Base-by-base conservation (phyloP, 106 monocot species). In the Dioscorea dumetorum region DNA sequence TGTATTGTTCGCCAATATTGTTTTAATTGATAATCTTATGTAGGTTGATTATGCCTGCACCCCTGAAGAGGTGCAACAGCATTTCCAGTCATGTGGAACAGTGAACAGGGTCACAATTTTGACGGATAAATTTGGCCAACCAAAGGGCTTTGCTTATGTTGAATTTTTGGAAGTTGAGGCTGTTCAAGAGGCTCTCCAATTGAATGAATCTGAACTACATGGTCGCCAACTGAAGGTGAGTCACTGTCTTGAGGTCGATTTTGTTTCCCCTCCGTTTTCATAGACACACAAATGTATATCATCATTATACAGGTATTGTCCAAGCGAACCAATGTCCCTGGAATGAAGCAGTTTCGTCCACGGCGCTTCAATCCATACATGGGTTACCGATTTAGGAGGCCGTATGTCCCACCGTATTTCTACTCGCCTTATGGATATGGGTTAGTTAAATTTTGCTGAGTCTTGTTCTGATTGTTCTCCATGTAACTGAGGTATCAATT, bases 51-150 rank as follows among this genome's bases (percentile, higher is more conserved):
- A 95, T 66, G 66, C 95, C n/a, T 95, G 91, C 70, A 88, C 95
- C 12, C 95, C 95, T 16, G 95, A 95, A 62, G 95, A 95, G 78
- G 95, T 95, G 61, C 95, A 95, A 73, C 91, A 95, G 76, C 95
- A 95, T 72, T 94, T 95, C 76, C 84, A 87, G 19, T 73, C 92
- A 13, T 89, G 88, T 76, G 89, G 91, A 69, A 97, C 89, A 1
- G 89, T 89, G 13, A 92, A 97, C 72, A 79, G 91, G 48, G 89
- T 97, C 16, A 97, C 89, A 0, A 87, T 92, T 57, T 78, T 92
- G 32, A 92, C 88, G 7, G 91, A 91, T 78, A 89, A 89, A 34
- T 88, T 91, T 78, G 94, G 94, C 12, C 85, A 82, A 57, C 94
- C 94, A 4, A 94, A 90, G 63, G 94, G 94, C 16, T 94, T 83